A percentile compares a stretch with the other conserved stretches of the same genome.
phyloP scores from a whole-genome alignment of 192 early-diverging fungal genomes.

The Hyaloraphidium curvatum region DNA sequence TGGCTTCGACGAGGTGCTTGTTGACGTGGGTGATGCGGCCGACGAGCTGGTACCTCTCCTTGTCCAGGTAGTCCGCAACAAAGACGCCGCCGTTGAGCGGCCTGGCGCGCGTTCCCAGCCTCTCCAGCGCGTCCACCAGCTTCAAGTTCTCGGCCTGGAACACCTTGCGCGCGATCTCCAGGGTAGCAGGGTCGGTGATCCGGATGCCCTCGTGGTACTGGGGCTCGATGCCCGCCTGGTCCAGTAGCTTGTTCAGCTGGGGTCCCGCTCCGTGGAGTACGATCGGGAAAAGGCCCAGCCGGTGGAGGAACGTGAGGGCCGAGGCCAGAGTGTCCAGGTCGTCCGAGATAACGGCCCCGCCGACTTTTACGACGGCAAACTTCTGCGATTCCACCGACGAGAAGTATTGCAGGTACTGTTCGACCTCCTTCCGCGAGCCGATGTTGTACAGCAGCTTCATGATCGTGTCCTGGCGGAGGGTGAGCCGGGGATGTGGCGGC shows the following conservation, averaged over 20 bases:
- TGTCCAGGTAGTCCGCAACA: slow-evolving; percentile 86
- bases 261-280: slow-evolving; percentile 97
- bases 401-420: slow-evolving; percentile 94
- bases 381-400: slow-evolving; percentile 96
- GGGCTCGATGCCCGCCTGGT: slow-evolving; percentile 86
- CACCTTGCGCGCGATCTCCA: slow-evolving; percentile 84
- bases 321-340: slow-evolving; percentile 87
- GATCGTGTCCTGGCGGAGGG: slow-evolving; percentile 67
- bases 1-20: slow-evolving; percentile 81
- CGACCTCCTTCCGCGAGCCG: slow-evolving; percentile 95
- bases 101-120: slow-evolving; percentile 82
- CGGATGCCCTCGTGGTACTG: slow-evolving; percentile 93
- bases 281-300: slow-evolving; percentile 94
- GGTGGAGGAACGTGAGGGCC: slow-evolving; percentile 87
- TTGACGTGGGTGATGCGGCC: slow-evolving; percentile 80
- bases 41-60: slow-evolving; percentile 85
- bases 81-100: slow-evolving; percentile 94
- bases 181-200: slow-evolving; percentile 81
- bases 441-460: slow-evolving; percentile 89
- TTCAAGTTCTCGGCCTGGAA: slow-evolving; percentile 92
- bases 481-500: too few relatives aligned
- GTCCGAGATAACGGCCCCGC: slow-evolving; percentile 86
- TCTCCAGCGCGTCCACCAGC: slow-evolving; percentile 90
- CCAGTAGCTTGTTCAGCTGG: slow-evolving; percentile 77
- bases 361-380: slow-evolving; percentile 99